Conservation (phyloP, 75 land plant genomes). For the Azolla pinnata region DNA sequence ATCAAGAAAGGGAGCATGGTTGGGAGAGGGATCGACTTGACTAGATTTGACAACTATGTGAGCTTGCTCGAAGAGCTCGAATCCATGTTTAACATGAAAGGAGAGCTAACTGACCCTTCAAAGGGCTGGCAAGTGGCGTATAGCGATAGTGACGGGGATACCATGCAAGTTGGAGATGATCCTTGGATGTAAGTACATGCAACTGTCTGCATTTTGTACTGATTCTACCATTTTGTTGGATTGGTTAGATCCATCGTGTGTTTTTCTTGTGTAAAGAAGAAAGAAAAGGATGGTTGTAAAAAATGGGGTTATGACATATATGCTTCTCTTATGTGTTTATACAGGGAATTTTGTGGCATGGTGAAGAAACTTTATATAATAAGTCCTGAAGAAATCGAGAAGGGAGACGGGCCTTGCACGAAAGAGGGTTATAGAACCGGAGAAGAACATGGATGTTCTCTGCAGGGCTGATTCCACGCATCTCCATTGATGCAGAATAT, state of each 20-base stretch:
- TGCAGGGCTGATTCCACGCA: no score
- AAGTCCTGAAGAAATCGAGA: slow-evolving; percentile 58
- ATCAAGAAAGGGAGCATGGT: slow-evolving; percentile 47
- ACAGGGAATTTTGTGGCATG: slow-evolving; percentile 63
- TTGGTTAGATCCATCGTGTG: no score
- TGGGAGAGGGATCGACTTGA: slow-evolving; percentile 50
- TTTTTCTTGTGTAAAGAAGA: no score
- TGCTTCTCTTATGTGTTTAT: slow-evolving; percentile 9
- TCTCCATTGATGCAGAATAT: no score
- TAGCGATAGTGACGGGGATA: slow-evolving; percentile 57
- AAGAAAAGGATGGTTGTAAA: no score
- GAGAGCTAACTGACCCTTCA: slow-evolving; percentile 27
- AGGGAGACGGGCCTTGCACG: no score
- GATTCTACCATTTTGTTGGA: no score
- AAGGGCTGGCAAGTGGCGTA: slow-evolving; percentile 55
- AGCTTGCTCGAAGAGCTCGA: slow-evolving; percentile 34
- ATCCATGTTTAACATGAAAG: slow-evolving; percentile 41
- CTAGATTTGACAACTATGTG: slow-evolving; percentile 38
- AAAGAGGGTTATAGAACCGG: no score
- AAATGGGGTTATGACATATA: no score
- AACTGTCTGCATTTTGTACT: neutral
- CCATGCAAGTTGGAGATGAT: slow-evolving; percentile 65
- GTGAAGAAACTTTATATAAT: slow-evolving; percentile 55
- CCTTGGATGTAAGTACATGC: slow-evolving; percentile 48
- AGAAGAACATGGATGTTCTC: no score